Evolutionary conservation across 164 flowering plant genomes (phyloP).

Genomic region (Vitis rotundifolia): DNA sequence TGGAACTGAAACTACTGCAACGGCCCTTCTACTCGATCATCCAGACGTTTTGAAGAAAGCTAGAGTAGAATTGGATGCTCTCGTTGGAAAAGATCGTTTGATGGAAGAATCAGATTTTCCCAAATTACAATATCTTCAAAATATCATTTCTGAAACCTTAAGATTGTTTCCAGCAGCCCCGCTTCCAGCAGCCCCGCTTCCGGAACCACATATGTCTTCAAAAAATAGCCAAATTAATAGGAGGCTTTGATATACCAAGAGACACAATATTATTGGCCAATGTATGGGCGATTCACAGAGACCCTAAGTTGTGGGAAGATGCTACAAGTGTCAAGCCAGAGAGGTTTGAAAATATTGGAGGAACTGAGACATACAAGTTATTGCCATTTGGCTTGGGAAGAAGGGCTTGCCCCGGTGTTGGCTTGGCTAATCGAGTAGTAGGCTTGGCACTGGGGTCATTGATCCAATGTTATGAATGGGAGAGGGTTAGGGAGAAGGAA

Average conservation of each 20-base stretch:
- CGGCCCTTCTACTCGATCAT: not conserved
- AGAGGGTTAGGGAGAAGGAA: no score
- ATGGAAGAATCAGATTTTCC: no score
- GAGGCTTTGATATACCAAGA: constrained; percentile 7
- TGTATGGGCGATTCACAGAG: not conserved
- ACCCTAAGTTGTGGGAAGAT: constrained; percentile 9
- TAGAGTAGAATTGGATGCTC: no score
- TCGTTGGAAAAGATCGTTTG: no score
- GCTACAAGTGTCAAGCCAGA: constrained; percentile 11
- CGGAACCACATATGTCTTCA: constrained; percentile 7
- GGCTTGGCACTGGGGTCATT: constrained; percentile 5
- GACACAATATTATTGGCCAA: constrained; percentile 7
- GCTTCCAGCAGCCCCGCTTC: constrained; percentile 12
- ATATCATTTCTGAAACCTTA: not conserved
- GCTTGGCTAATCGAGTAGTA: not conserved
- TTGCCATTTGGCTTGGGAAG: constrained; percentile 13
- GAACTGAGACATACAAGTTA: not conserved
- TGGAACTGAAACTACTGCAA: not conserved
- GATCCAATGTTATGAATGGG: not conserved
- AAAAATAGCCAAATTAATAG: not conserved
- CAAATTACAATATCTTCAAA: not conserved
- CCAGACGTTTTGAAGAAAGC: no score
- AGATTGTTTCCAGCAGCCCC: constrained; percentile 10
- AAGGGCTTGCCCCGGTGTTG: constrained; percentile 9
- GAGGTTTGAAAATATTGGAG: constrained; percentile 3